Evolutionary conservation across 2,329 filamentous ascomycete genomes (phyloP), one percentile per base, ranked within the genome.

Genomic region (Trichoderma lentiforme): DNA sequence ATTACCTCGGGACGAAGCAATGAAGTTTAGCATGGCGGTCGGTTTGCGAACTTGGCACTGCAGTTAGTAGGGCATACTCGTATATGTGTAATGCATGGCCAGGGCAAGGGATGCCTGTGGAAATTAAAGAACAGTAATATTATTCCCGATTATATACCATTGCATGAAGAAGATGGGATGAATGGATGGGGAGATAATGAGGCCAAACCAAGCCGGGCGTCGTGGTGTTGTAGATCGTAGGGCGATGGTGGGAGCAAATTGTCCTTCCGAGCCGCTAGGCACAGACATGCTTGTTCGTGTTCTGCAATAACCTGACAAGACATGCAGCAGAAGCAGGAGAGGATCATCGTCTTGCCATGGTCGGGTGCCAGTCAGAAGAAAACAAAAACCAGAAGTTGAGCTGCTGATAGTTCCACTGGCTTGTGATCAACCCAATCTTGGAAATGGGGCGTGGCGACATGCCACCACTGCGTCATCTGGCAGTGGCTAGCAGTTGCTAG

Each of bases 391-490:
- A 64, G n/a, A 39, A 26, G n/a, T 18, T 47, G 21, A 70, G 67
- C 64, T 61, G 67, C 57, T 62, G 39, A 70, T 47, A 36, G 53
- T 61, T 28, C 18, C 57, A 18, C 36, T n/a, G 66, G 53, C 67
- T 53, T 70, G 67, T 70, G 57, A 70, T 70, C 67, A 70, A 36
- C 43, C 43, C 34, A 60, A 62, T 34, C 57, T 21, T 62, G 67
- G 39, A 36, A 62, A 51, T 32, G 18, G 39, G 58, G 51, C 12
- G 69, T 65, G 68, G 70, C 56, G 65, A 67, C 70, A 72, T 72
- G 57, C 60, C 68, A 70, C 21, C n/a, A 34, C 39, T 69, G 71
- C 71, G 71, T 72, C 71, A 72, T 72, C 71, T 65, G 71, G 66
- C 28, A 34, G 28, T 24, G 14, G 14, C 56, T 5, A 51, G 66